phyloP scores from a whole-genome alignment of 1,139 yeast genomes.

The Candida sanyaensis region DNA sequence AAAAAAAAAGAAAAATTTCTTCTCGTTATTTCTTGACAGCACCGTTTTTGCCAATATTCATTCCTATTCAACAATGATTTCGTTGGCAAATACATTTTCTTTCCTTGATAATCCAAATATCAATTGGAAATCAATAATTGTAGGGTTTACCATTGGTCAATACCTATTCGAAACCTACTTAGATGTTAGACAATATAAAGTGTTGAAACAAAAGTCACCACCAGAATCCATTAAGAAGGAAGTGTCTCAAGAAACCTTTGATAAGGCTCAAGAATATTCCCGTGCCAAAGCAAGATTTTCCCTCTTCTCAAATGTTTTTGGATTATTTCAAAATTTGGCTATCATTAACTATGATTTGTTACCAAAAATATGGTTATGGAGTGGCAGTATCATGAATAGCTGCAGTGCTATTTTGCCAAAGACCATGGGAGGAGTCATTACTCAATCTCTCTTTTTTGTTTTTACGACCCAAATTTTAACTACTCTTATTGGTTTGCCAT shows the following conservation, averaged over 20 bases:
- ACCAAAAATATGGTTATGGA: slow-evolving; percentile 67
- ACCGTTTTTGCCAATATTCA: no score
- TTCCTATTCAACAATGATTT: slow-evolving; percentile 7
- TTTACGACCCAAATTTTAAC: slow-evolving; percentile 45
- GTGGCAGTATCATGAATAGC: slow-evolving; percentile 42
- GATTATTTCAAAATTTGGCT: slow-evolving; percentile 57
- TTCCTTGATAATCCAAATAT: slow-evolving; percentile 51
- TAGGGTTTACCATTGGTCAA: slow-evolving; percentile 77
- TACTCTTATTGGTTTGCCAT: slow-evolving; percentile 61
- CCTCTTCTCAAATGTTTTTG: slow-evolving; percentile 53
- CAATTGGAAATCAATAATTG: slow-evolving; percentile 75
- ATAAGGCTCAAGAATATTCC: slow-evolving; percentile 78
- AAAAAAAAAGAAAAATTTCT: no score
- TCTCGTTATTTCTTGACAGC: no score
- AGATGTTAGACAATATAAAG: slow-evolving; percentile 74
- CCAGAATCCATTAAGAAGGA: slow-evolving; percentile 69
- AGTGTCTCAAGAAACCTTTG: slow-evolving; percentile 70
- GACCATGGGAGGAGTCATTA: slow-evolving; percentile 54
- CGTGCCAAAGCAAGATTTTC: slow-evolving; percentile 79
- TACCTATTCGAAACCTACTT: slow-evolving; percentile 74
- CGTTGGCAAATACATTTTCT: slow-evolving; percentile 28
- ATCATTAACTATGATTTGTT: slow-evolving; percentile 62
- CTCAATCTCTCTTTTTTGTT: slow-evolving; percentile 70
- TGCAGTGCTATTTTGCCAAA: slow-evolving; percentile 39
- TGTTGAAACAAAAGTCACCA: slow-evolving; percentile 52